A percentile compares a stretch with the other conserved stretches of the same genome.
These are phyloP conservation scores for Condylostoma magnum DNA, from an alignment of 169 alveolate species.

Conservation along the genomic window DNA sequence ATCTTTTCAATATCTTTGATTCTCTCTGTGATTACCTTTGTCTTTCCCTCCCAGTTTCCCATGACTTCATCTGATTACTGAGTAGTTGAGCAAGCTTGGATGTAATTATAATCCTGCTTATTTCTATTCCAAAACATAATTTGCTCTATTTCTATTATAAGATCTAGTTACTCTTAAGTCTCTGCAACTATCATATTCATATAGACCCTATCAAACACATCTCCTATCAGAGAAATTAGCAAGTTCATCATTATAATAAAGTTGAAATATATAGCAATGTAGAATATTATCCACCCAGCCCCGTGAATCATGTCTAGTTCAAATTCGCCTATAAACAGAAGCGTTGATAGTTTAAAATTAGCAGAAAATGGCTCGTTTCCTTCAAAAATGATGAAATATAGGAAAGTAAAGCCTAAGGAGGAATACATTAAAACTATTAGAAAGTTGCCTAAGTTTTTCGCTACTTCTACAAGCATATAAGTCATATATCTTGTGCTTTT, in stretches of 20 bases:
- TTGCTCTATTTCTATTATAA: neutral
- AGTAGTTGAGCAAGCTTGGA: too few relatives aligned
- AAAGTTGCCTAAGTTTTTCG: neutral
- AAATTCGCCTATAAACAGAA: neutral
- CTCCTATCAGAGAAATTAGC: conserved; percentile 22
- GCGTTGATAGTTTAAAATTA: neutral
- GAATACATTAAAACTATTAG: conserved; percentile 7
- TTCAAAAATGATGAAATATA: neutral
- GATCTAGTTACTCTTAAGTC: neutral
- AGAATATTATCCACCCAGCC: conserved; percentile 1
- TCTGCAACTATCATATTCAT: conserved; percentile 1
- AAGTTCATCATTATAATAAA: conserved; percentile 6
- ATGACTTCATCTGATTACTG: too few relatives aligned
- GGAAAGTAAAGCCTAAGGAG: neutral
- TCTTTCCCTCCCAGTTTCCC: too few relatives aligned
- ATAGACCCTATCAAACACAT: conserved; percentile 11
- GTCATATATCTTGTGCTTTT: neutral
- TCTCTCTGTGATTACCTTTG: too few relatives aligned
- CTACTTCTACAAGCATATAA: neutral
- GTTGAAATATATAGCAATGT: neutral
- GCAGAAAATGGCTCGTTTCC: neutral
- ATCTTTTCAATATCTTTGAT: too few relatives aligned
- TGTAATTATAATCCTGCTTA: too few relatives aligned
- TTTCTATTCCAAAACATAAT: neutral
- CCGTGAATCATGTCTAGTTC: too few relatives aligned